A percentile compares a stretch with the other conserved stretches of the same genome.
phyloP scores from a whole-genome alignment of 805 yeast genomes.

The Pichia thaimueangensis region DNA sequence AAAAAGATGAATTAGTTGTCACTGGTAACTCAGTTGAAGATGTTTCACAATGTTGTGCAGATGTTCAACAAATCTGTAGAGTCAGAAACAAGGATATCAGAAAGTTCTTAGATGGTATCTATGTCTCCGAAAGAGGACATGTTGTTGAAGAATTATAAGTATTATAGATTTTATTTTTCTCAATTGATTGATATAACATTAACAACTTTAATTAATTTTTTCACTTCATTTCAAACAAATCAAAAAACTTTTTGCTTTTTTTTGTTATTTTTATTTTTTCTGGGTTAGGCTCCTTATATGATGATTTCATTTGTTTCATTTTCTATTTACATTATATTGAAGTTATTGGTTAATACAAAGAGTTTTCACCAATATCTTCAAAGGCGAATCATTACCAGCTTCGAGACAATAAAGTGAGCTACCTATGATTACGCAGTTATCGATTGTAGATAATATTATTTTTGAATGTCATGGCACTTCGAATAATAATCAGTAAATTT shows the following conservation, averaged over 20 bases:
- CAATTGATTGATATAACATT: too few relatives aligned
- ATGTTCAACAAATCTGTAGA: constrained; percentile 94
- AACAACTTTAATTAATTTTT: too few relatives aligned
- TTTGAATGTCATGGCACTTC: constrained; percentile 12
- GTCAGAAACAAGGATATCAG: constrained; percentile 99
- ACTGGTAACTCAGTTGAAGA: constrained; percentile 95
- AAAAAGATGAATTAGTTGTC: constrained; percentile 91
- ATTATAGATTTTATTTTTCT: too few relatives aligned
- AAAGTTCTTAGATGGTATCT: constrained; percentile 99
- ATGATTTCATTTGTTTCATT: constrained; percentile 5
- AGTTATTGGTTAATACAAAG: constrained; percentile 3
- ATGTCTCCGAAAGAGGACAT: constrained; percentile 93
- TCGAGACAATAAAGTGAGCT: constrained; percentile 24
- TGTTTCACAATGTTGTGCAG: constrained; percentile 98
- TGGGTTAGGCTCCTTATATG: constrained; percentile 1
- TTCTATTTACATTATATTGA: constrained; percentile 1
- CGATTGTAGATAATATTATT: constrained; percentile 5
- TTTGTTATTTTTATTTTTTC: constrained; percentile 1
- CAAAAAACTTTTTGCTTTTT: constrained; percentile 5
- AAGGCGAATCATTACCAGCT: constrained; percentile 31
- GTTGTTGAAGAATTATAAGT: constrained; percentile 46
- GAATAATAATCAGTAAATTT: neutral
- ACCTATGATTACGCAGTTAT: constrained; percentile 31
- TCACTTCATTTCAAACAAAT: neutral
- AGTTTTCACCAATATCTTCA: constrained; percentile 1